Conservation (phyloP, 2,329 filamentous ascomycete genomes). For the Cadophora luteo-olivacea region DNA sequence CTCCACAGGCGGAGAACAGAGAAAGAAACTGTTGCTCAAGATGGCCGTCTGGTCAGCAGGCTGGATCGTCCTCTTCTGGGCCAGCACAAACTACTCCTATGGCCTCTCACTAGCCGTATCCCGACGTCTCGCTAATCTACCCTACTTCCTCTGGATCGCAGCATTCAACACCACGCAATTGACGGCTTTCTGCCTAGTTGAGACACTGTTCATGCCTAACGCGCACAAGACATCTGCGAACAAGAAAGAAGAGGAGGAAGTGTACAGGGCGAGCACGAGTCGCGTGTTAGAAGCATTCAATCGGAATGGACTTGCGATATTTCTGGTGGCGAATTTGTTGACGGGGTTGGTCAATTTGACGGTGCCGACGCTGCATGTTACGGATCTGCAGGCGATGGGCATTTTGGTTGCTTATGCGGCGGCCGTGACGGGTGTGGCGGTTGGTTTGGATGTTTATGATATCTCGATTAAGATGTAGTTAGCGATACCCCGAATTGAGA, state of each 20-base stretch:
- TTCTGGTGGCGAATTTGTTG: constrained; percentile 85
- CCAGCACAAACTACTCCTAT: constrained; percentile 71
- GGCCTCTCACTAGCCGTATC: constrained; percentile 81
- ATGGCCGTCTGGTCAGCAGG: constrained; percentile 68
- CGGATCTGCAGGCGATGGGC: constrained; percentile 68
- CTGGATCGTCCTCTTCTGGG: constrained; percentile 74
- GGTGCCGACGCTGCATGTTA: constrained; percentile 79
- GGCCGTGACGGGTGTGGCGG: constrained; percentile 69
- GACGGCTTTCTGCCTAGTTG: constrained; percentile 76
- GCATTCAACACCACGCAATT: constrained; percentile 90
- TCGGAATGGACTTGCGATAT: constrained; percentile 83
- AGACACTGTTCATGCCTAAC: constrained; percentile 78
- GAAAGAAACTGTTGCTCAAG: constrained; percentile 64
- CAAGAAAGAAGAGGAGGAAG: constrained; percentile 64
- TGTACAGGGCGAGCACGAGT: constrained; percentile 75
- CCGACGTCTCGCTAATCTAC: constrained; percentile 87
- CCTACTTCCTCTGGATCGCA: constrained; percentile 92
- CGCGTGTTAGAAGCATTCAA: constrained; percentile 84
- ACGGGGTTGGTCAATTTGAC: constrained; percentile 91
- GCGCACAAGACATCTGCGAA: constrained; percentile 61
- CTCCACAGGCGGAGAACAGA: constrained; percentile 53
- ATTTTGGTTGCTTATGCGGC: constrained; percentile 78
- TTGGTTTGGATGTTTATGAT: constrained; percentile 68
- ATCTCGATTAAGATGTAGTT: constrained; percentile 73
- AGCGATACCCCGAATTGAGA: neutral